A percentile compares a stretch with the other conserved stretches of the same genome.
phyloP scores from a whole-genome alignment of 208 protist species.

The Crithidia sp. region DNA sequence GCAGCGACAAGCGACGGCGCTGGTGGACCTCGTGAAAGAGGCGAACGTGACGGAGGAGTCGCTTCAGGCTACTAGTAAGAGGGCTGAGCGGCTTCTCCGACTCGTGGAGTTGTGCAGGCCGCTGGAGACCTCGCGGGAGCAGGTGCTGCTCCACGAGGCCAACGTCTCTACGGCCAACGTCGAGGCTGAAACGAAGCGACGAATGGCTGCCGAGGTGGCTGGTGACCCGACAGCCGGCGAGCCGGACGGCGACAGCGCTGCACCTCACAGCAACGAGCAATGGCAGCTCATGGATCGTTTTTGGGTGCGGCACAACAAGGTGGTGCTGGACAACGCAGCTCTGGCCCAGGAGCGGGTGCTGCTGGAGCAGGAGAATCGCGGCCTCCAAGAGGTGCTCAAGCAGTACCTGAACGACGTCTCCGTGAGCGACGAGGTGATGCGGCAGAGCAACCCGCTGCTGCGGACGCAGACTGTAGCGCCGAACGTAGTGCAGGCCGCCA shows the following conservation, averaged over 20 bases:
- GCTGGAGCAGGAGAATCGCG: conserved; percentile 90
- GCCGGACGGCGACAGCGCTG: conserved; percentile 5
- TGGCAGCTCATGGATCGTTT: conserved; percentile 95
- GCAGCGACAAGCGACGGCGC: conserved; percentile 75
- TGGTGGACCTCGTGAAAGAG: conserved; percentile 92
- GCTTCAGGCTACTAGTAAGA: conserved; percentile 68
- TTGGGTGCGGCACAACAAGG: conserved; percentile 96
- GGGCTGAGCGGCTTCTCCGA: conserved; percentile 91
- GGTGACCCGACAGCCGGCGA: conserved; percentile 37
- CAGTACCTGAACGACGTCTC: conserved; percentile 96
- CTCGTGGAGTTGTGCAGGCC: conserved; percentile 93
- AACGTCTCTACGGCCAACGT: conserved; percentile 73
- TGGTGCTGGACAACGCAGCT: conserved; percentile 94
- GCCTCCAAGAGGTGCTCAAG: conserved; percentile 91
- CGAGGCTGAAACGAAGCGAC: conserved; percentile 70
- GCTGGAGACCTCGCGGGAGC: conserved; percentile 96
- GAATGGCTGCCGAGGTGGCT: conserved; percentile 46
- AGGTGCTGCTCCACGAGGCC: conserved; percentile 89
- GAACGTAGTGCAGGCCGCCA: conserved; percentile 75
- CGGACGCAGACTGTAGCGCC: conserved; percentile 36
- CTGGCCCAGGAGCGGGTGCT: conserved; percentile 90
- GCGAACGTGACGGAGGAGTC: conserved; percentile 79
- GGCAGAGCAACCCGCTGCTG: conserved; percentile 62
- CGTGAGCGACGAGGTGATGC: conserved; percentile 93
- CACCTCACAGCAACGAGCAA: conserved; percentile 52